A percentile compares a stretch with the other conserved stretches of the same genome.
phyloP scores from a whole-genome alignment of 2,329 filamentous ascomycete species.

The Botryotinia narcissicola region DNA sequence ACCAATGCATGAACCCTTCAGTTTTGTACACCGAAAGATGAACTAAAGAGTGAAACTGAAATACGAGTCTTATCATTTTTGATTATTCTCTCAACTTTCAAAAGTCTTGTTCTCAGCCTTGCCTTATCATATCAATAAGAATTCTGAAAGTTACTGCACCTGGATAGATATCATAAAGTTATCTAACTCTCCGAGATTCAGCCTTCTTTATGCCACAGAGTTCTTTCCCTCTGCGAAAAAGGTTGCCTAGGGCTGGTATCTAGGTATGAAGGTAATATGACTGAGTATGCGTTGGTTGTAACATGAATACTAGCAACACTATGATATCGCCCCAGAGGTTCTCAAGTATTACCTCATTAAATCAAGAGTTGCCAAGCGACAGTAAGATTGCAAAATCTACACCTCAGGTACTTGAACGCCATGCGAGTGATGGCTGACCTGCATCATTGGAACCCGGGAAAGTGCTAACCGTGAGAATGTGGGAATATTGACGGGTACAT shows the following conservation, averaged over 20 bases:
- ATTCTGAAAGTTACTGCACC: not conserved
- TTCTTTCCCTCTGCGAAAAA: not conserved
- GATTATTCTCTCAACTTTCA: not conserved
- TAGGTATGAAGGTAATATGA: not conserved
- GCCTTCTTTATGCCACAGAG: not conserved
- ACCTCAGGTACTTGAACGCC: not conserved
- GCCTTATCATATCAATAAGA: not conserved
- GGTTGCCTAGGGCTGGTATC: not conserved
- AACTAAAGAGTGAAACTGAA: not conserved
- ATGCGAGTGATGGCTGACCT: not conserved
- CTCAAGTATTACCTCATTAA: not conserved
- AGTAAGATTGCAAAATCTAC: too few species aligned
- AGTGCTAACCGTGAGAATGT: not conserved
- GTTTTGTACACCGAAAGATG: not conserved
- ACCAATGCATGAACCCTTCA: not conserved
- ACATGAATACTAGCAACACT: not conserved
- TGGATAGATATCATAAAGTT: not conserved
- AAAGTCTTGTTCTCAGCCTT: not conserved
- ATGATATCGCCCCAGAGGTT: not conserved
- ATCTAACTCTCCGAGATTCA: not conserved
- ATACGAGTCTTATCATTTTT: not conserved
- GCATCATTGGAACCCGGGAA: not conserved
- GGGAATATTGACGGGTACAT: not conserved
- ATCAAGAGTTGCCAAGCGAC: not conserved
- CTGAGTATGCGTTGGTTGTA: not conserved